phyloP scores from a whole-genome alignment of 176 grass and related monocot genomes.

The Otatea glauca region DNA sequence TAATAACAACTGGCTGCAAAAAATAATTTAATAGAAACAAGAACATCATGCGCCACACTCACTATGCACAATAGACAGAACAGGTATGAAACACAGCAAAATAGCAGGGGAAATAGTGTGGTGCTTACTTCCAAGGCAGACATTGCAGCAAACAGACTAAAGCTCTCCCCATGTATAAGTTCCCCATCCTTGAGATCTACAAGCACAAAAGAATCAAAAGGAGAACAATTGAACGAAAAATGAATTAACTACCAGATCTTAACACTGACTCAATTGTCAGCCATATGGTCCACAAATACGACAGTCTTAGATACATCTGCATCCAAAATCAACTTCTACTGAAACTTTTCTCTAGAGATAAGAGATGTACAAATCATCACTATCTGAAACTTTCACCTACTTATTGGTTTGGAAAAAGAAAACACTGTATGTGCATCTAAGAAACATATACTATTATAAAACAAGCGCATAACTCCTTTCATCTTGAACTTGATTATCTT shows the following conservation, averaged over 20 bases:
- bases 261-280: constrained; percentile 5
- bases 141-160: constrained; percentile 98
- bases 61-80: constrained; percentile 20
- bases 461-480: neutral
- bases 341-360: constrained; percentile 7
- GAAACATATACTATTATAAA: neutral
- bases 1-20: neutral
- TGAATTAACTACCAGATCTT: neutral
- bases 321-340: constrained; percentile 9
- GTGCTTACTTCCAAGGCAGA: constrained; percentile 91
- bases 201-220: constrained; percentile 43
- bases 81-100: neutral
- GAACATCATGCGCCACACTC: constrained; percentile 24
- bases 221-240: neutral
- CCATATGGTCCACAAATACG: neutral
- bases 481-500: neutral
- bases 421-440: neutral
- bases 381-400: neutral
- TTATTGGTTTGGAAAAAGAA: neutral
- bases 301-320: neutral
- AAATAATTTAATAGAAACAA: constrained; percentile 29
- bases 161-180: constrained; percentile 95
- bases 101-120: constrained; percentile 24
- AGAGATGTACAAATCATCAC: neutral
- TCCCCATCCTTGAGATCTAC: constrained; percentile 90